Conservation (phyloP, 139 green algal species). For the Eudorina sp. region DNA sequence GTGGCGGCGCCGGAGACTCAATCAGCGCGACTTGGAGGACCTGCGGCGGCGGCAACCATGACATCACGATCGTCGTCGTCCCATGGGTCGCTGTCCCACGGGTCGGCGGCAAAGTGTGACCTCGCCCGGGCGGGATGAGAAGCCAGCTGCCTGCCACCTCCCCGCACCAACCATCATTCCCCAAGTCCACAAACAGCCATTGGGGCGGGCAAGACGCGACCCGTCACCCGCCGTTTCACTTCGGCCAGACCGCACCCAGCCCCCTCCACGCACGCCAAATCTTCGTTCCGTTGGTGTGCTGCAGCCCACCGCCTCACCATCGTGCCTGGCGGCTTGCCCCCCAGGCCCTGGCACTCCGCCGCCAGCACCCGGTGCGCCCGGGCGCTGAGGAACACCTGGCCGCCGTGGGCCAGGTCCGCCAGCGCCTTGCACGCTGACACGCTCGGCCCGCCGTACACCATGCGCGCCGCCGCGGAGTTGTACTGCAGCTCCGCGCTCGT, state of each 20-base stretch:
- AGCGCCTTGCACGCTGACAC: constrained; percentile 28
- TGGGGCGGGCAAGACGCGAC: no score
- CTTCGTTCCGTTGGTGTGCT: not conserved
- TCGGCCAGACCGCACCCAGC: no score
- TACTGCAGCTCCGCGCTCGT: constrained; percentile 29
- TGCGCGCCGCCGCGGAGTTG: constrained; percentile 26
- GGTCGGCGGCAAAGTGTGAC: no score
- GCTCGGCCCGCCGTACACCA: constrained; percentile 22
- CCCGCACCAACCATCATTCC: no score
- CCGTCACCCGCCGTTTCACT: no score
- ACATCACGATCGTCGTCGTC: no score
- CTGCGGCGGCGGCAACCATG: not conserved
- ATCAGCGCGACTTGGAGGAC: not conserved
- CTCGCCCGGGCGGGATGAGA: no score
- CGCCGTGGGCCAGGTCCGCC: constrained; percentile 25
- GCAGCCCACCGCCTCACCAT: not conserved
- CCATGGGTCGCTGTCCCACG: no score
- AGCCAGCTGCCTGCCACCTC: no score
- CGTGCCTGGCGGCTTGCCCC: not conserved
- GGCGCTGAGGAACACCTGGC: constrained; percentile 28
- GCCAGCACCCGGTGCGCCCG: not conserved
- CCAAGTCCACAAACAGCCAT: no score
- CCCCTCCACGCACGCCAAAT: no score
- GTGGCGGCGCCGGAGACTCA: not conserved
- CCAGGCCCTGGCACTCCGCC: constrained; percentile 2